Conservation (phyloP, 2,329 filamentous ascomycete species). For the Colletotrichum phormii region DNA sequence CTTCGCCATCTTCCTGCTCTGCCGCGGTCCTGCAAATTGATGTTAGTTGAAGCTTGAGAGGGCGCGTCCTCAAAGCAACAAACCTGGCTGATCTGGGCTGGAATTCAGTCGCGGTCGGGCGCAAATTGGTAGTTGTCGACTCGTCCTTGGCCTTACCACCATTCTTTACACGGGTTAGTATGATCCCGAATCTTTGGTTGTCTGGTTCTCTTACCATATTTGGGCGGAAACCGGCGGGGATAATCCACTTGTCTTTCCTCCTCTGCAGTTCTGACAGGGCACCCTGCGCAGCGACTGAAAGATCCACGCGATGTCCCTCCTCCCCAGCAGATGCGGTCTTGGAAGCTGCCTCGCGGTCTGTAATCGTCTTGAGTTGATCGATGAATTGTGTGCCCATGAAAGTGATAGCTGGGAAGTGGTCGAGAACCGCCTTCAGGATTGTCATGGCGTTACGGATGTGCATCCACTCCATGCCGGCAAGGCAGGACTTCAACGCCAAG, state of each 20-base stretch:
- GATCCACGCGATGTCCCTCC: constrained; percentile 74
- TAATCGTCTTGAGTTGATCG: constrained; percentile 73
- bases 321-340: constrained; percentile 61
- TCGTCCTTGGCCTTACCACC: constrained; percentile 54
- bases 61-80: constrained; percentile 24
- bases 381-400: constrained; percentile 82
- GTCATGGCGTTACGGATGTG: constrained; percentile 97
- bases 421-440: constrained; percentile 82
- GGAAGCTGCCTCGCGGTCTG: constrained; percentile 67
- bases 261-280: constrained; percentile 77
- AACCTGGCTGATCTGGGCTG: constrained; percentile 63
- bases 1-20: constrained; percentile 79
- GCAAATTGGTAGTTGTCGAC: constrained; percentile 56
- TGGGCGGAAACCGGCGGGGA: constrained; percentile 78
- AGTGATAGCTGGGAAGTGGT: constrained; percentile 88
- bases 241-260: constrained; percentile 75
- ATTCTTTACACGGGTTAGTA: constrained; percentile 53
- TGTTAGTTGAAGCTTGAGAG: background rate
- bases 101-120: constrained; percentile 73
- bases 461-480: constrained; percentile 92
- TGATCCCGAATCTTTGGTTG: constrained; percentile 39
- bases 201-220: constrained; percentile 63
- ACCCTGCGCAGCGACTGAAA: constrained; percentile 79
- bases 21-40: constrained; percentile 40
- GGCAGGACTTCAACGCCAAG: constrained; percentile 82